A percentile compares a stretch with the other conserved stretches of the same genome.
These are phyloP conservation scores for Mesotaenium endlicherianum DNA, from an alignment of 139 green algal species.

Conservation along the genomic window DNA sequence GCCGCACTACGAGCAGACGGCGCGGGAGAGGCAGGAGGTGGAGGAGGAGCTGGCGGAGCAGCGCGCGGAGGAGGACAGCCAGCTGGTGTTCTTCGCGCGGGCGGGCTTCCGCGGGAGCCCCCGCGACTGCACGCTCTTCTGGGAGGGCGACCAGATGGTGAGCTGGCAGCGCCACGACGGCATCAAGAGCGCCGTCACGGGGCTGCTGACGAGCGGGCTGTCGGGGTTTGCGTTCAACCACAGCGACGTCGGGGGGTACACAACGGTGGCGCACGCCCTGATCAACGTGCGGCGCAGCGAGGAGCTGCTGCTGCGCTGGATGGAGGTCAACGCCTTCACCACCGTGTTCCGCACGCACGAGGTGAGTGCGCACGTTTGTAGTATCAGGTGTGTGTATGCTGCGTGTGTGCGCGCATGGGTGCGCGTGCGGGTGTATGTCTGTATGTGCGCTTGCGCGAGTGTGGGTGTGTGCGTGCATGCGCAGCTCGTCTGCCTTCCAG, in stretches of 20 bases:
- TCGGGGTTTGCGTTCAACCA: conserved; percentile 40
- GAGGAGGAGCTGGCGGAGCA: background rate
- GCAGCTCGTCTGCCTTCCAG: no score
- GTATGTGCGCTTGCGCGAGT: no score
- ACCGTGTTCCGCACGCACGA: conserved; percentile 55
- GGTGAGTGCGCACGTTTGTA: no score
- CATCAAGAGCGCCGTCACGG: conserved; percentile 49
- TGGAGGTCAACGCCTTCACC: conserved; percentile 54
- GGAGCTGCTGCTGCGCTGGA: conserved; percentile 56
- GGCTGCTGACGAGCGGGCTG: conserved; percentile 28
- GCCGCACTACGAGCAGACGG: no score
- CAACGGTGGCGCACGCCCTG: conserved; percentile 17
- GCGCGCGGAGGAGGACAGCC: conserved; percentile 10
- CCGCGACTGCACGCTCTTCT: conserved; percentile 32
- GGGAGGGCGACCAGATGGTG: conserved; percentile 57
- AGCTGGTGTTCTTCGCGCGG: conserved; percentile 39
- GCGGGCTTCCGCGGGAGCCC: conserved; percentile 32
- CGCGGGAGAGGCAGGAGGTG: background rate
- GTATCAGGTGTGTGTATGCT: no score
- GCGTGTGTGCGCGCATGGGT: no score
- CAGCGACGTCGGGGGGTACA: conserved; percentile 44
- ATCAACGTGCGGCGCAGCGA: conserved; percentile 23
- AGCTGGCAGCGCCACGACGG: conserved; percentile 54
- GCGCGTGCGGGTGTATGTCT: no score
- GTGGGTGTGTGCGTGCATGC: no score